phyloP scores from a whole-genome alignment of 192 early-diverging fungal species.

The Entomortierella chlamydospora region DNA sequence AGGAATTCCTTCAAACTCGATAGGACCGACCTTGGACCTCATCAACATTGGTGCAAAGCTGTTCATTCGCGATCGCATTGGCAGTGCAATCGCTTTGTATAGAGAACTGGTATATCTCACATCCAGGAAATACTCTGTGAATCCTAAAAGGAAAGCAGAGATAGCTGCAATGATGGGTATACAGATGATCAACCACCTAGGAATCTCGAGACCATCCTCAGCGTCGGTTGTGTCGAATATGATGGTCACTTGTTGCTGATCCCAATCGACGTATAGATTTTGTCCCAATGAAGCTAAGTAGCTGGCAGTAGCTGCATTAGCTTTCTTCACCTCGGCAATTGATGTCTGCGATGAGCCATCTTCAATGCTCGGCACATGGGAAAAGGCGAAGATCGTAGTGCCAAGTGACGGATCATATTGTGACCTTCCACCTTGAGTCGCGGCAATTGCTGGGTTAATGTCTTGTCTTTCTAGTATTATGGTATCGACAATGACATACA shows the following conservation, averaged over 20 bases:
- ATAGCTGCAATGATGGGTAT: background rate
- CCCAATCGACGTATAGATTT: background rate
- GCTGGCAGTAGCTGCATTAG: background rate
- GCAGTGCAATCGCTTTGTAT: background rate
- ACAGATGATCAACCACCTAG: background rate
- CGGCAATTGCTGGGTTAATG: background rate
- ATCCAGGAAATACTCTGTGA: background rate
- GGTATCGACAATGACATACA: background rate
- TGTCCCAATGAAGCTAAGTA: background rate
- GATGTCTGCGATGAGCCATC: too few species aligned
- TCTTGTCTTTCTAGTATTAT: background rate
- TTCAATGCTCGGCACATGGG: too few species aligned
- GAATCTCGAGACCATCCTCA: conserved; percentile 3
- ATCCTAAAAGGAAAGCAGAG: background rate
- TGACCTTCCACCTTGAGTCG: background rate
- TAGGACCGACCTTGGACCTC: conserved; percentile 7
- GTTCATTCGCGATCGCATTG: background rate
- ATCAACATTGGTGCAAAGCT: conserved; percentile 10
- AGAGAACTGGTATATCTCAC: conserved; percentile 10
- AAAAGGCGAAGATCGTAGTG: too few species aligned
- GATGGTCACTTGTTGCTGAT: background rate
- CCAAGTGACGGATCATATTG: too few species aligned
- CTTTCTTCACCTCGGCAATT: background rate
- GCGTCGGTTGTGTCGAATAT: background rate
- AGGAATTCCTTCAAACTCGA: conserved; percentile 10